Conservation (phyloP, 1,284 basidiomycete species). For the Ustilago crameri region DNA sequence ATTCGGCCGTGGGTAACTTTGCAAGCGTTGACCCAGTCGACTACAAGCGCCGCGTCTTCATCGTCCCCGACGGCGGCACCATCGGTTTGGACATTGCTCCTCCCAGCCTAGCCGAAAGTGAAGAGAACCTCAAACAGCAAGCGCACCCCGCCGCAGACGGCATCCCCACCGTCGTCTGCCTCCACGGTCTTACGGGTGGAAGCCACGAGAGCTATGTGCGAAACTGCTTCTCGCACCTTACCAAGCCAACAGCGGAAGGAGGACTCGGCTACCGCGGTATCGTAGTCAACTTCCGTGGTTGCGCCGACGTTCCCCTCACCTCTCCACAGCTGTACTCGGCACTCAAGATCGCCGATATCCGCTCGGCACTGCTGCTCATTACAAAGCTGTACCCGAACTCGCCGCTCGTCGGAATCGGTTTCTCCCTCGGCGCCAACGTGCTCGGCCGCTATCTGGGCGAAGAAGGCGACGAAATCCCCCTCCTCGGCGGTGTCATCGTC, state of each 20-base stretch:
- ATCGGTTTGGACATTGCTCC: conserved; percentile 60
- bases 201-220: conserved; percentile 65
- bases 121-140: conserved; percentile 26
- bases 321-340: conserved; percentile 83
- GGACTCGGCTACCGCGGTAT: conserved; percentile 74
- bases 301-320: conserved; percentile 84
- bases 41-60: conserved; percentile 59
- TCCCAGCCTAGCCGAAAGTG: conserved; percentile 36
- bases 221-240: conserved; percentile 57
- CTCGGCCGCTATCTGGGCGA: conserved; percentile 91
- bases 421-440: conserved; percentile 92
- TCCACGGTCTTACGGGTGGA: conserved; percentile 67
- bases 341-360: conserved; percentile 82
- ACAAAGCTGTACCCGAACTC: conserved; percentile 80
- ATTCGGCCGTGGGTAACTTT: conserved; percentile 56
- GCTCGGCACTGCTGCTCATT: conserved; percentile 82
- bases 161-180: conserved; percentile 58
- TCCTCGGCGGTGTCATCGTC: conserved; percentile 77
- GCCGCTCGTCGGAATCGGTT: conserved; percentile 85
- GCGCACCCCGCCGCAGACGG: conserved; percentile 24
- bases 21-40: conserved; percentile 52
- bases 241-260: conserved; percentile 50
- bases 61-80: conserved; percentile 65
- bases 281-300: conserved; percentile 78
- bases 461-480: conserved; percentile 80